Base-by-base conservation (phyloP, 768 basidiomycete species). In the Xanthoconium purpureum region DNA sequence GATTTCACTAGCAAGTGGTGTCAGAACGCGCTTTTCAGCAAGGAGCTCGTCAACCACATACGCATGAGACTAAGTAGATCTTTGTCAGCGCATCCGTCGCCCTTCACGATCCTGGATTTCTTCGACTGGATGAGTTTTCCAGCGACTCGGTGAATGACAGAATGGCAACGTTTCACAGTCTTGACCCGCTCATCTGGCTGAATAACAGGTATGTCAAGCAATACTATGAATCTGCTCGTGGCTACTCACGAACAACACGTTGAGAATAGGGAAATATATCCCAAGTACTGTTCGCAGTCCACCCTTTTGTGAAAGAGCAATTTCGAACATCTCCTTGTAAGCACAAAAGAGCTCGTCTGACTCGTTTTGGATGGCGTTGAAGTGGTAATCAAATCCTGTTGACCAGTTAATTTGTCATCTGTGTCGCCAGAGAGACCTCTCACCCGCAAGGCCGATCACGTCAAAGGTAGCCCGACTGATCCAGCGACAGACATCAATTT, bases 371-470 rank as follows among this genome's bases (percentile, higher is more conserved):
- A 96, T 87, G 1, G 94, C 85, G 58, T 89, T 84, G 75, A 97
- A 94, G 54, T 87, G 77, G 64, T 95, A 95, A 59, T 86, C 89
- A 66, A 95, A 96, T 2, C 88, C 91, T 91, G 49, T 7, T 45
- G 12, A 52, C 35, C 29, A 6, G 47, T 65, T n/a, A 58, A 6
- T 42, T 54, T 32, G 33, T 6, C 15, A 32, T 47, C 33, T 14
- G n/a, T 37, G 30, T 14, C 61, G 30, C 52, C 43, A 37, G 38
- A 14, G 30, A 39, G 45, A 54, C 24, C 9, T n/a, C 75, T 45
- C 53, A 90, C 89, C 90, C 40, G 93, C 90, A n/a, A 91, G 69
- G 2, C 93, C 94, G 62, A 97, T 93, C 43, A 95, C 86, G 69
- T 96, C 94, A 64, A 97, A 89, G 0, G 93, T 93, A 10, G 87